Evolutionary conservation across 1,139 yeast species (phyloP).

Genomic region (Waltiozyma sp.): DNA sequence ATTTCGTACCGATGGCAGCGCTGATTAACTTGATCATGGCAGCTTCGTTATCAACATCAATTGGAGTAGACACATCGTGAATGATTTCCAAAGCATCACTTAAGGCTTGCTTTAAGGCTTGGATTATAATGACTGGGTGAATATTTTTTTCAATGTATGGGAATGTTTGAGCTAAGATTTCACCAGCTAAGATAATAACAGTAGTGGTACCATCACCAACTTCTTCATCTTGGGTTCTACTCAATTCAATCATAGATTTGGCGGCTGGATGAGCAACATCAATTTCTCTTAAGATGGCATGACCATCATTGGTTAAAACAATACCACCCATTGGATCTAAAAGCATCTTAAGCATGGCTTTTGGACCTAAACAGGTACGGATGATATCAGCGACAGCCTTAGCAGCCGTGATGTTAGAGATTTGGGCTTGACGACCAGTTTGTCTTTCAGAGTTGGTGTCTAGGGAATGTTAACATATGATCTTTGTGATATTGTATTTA

Average conservation of each 20-base stretch:
- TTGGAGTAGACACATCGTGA: constrained; percentile 73
- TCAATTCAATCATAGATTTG: constrained; percentile 92
- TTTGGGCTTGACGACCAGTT: constrained; percentile 94
- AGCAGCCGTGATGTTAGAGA: constrained; percentile 95
- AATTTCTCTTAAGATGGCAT: constrained; percentile 80
- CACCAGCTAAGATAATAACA: constrained; percentile 92
- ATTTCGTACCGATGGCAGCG: constrained; percentile 94
- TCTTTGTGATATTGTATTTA: no score
- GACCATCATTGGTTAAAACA: constrained; percentile 96
- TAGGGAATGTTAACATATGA: constrained; percentile 5
- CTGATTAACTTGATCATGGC: constrained; percentile 82
- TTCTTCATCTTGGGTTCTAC: constrained; percentile 97
- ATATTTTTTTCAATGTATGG: constrained; percentile 88
- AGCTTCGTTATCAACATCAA: constrained; percentile 71
- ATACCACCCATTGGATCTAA: constrained; percentile 99
- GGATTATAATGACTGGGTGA: constrained; percentile 93
- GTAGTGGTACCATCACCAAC: constrained; percentile 99
- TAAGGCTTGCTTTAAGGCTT: constrained; percentile 86
- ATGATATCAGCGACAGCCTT: constrained; percentile 97
- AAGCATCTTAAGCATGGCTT: constrained; percentile 97
- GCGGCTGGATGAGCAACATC: constrained; percentile 98
- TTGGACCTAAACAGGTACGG: constrained; percentile 97
- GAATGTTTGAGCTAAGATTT: constrained; percentile 87
- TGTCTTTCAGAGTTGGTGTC: constrained; percentile 87
- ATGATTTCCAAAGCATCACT: constrained; percentile 85